Evolutionary conservation across 2,329 filamentous ascomycete genomes (phyloP).

Genomic region (Venturia pyrina): DNA sequence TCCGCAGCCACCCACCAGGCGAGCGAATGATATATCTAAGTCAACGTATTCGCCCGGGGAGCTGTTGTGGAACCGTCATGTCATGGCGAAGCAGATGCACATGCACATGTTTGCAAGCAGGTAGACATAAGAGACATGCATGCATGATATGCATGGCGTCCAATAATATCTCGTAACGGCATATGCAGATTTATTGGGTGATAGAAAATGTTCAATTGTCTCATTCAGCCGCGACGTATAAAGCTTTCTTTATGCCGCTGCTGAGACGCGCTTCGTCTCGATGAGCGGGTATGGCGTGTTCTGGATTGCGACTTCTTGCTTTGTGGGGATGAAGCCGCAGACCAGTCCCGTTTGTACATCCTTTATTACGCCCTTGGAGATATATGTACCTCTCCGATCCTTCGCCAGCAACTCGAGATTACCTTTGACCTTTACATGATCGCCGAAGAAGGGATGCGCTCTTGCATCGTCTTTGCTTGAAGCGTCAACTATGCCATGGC

Average conservation of each 20-base stretch:
- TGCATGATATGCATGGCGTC: no score
- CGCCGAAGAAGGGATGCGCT: conserved; percentile 46
- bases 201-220: background rate
- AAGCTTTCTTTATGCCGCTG: background rate
- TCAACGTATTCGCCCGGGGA: no score
- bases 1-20: no score
- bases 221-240: no score
- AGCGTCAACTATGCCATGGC: conserved; percentile 39
- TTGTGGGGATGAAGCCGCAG: background rate
- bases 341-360: background rate
- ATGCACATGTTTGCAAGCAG: no score
- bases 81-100: no score
- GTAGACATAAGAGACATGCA: no score
- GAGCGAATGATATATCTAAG: no score
- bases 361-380: background rate
- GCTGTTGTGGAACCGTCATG: no score
- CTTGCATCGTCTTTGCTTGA: conserved; percentile 30
- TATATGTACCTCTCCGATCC: background rate
- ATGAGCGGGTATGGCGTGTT: background rate
- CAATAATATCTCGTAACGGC: background rate
- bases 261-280: background rate
- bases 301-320: background rate
- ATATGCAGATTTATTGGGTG: background rate
- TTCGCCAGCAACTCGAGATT: conserved; percentile 1
- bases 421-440: conserved; percentile 26